Base-by-base conservation (phyloP, 257 asterid species). In the Jacaranda copaia region DNA sequence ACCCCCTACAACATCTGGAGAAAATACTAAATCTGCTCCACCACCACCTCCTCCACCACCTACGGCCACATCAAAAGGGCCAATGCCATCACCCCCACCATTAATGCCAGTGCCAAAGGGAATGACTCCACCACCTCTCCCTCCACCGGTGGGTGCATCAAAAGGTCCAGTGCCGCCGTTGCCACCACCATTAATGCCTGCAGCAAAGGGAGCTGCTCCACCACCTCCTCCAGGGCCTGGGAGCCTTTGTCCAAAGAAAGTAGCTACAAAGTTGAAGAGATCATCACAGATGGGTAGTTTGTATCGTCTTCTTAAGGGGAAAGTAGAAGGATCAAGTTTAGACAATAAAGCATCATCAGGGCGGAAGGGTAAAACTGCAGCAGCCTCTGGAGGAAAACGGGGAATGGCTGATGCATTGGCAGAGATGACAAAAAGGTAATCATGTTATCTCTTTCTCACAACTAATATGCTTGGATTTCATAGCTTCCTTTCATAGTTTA, bases 381-480 rank as follows among this genome's bases (percentile, higher is more conserved):
- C 82, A 62, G 48, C 96, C 8, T 1, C 85, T 4, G 95, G 94
- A 46, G 97, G 93, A 16, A 91, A 93, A 81, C 92, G 88, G 57
- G 96, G 98, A 51, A 92, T 92, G 98, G 98, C 98, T 43, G 99
- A 94, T 89, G 99, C 99, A 72, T 86, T 94, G 67, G 98, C 97
- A 51, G 99, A 94, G 87, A 92, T 94, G 93, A 89, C 96, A 52
- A 94, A 94, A 84, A 88, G 97, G 99, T 89, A 81, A 20, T 35
- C 14, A 51, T 42, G 46, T 42, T 42, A 5, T 42, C 46, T 42
- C 8, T 42, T 42, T 8, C 7, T 42, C 5, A 42, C 46, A 6
- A 42, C 32, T 25, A 25, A 25, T 25, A 25, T 25, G 32, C 32
- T 25, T 25, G 32, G 32, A 25, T 25, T 25, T 25, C 32, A 2